Conservation (phyloP, 495 filamentous ascomycete species). For the Pseudoneurospora amorphoporcata region DNA sequence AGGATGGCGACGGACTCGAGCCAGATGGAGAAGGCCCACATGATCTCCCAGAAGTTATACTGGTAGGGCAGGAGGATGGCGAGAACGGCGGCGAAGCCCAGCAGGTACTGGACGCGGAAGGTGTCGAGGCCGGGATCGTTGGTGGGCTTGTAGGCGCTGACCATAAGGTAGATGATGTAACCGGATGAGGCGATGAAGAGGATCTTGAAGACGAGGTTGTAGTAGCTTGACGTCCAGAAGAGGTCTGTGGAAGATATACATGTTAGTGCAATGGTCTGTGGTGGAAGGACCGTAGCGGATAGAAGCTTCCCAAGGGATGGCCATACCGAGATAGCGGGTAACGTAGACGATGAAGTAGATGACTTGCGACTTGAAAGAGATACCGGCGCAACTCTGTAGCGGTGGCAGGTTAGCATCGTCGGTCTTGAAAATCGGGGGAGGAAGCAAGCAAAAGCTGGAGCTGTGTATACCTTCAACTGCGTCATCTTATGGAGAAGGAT, state of each 20-base stretch:
- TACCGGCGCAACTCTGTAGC: conserved; percentile 80
- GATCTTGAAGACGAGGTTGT: conserved; percentile 92
- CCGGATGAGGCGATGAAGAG: conserved; percentile 81
- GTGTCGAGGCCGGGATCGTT: conserved; percentile 93
- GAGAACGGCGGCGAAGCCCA: conserved; percentile 66
- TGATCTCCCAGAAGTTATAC: conserved; percentile 65
- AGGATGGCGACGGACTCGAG: conserved; percentile 92
- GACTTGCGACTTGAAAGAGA: conserved; percentile 96
- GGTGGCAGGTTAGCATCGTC: conserved; percentile 7
- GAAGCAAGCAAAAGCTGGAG: background rate
- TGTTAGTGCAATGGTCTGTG: background rate
- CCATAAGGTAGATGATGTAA: conserved; percentile 96
- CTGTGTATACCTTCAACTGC: conserved; percentile 16
- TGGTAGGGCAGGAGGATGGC: conserved; percentile 75
- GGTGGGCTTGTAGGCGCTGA: conserved; percentile 88
- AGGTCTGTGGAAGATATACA: conserved; percentile 47
- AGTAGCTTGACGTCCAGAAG: conserved; percentile 74
- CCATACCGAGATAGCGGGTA: conserved; percentile 77
- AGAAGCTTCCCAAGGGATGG: background rate
- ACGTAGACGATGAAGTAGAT: conserved; percentile 89
- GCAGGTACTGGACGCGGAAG: conserved; percentile 87
- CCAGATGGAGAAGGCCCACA: conserved; percentile 98
- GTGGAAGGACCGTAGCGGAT: background rate
- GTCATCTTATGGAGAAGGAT: conserved; percentile 96
- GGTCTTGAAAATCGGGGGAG: background rate